Evolutionary conservation across 441 rosid genomes (phyloP), one percentile per base, ranked within the genome.

Genomic region (Flueggea neowawraea): DNA sequence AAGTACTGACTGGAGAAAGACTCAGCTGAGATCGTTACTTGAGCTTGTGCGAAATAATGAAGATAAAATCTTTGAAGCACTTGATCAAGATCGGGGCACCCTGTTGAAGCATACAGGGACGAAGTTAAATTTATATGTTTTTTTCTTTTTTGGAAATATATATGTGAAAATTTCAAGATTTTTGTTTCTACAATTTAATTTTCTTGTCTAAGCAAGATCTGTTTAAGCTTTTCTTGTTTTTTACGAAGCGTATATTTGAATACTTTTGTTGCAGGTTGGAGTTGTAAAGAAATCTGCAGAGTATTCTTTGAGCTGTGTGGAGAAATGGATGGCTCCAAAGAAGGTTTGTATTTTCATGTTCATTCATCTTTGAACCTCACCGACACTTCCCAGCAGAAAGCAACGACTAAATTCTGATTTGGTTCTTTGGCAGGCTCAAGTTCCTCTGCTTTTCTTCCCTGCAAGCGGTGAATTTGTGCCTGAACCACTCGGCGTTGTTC

Each of bases 401-500:
- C 33, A 5, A 33, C 31, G 8, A 15, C n/a, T 2, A 8, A 14
- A 10, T 13, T 17, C 41, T 62, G 32, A 15, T 47, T 52, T 28
- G 53, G 51, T 43, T 41, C 10, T 66, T 48, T 31, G 55, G 63
- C 80, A 91, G 98, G 61, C 63, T 59, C 45, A 53, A 3, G 31
- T 87, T 54, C 96, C 96, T 12, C 54, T 80, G 70, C 57, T 83
- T 43, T 78, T 84, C 68, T 83, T 66, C 68, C 98, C 96, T 14
- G 73, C 89, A 44, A 84, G 74, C 54, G 97, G 75, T 50, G 70
- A 82, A 81, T 67, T 90, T 57, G 39, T 83, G 12, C 70, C 92
- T 0, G 96, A 90, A 67, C 98, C 98, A 10, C 77, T 79, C 22
- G 98, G 98, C 5, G 84, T 82, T 2, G 96, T 85, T 66, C 91